Evolutionary conservation across 75 land plant genomes (phyloP).

Genomic region (Gnetum montanum): DNA sequence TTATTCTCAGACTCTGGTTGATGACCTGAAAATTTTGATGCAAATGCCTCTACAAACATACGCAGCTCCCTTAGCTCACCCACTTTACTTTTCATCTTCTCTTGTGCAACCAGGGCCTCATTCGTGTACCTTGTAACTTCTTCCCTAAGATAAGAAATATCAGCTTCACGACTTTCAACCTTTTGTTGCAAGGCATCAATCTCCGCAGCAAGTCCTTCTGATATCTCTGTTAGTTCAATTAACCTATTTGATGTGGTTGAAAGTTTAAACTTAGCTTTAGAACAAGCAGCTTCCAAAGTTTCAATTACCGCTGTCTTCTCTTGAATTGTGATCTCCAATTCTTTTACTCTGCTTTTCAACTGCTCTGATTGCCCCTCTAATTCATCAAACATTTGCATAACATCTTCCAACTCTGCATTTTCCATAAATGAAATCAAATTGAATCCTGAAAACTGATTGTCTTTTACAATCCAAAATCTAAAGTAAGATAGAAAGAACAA

Average conservation of each 20-base stretch:
- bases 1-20: conserved; percentile 10
- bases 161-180: conserved; percentile 63
- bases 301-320: conserved; percentile 42
- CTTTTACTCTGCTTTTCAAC: conserved; percentile 35
- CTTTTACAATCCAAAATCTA: not conserved
- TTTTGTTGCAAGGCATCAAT: conserved; percentile 72
- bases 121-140: conserved; percentile 62
- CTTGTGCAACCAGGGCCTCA: conserved; percentile 39
- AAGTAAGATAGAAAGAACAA: not conserved
- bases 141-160: conserved; percentile 62
- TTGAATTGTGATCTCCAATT: conserved; percentile 46
- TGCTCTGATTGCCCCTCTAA: conserved; percentile 57
- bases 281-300: conserved; percentile 60
- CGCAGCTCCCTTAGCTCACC: conserved; percentile 30
- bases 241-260: conserved; percentile 68
- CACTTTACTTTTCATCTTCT: conserved; percentile 26
- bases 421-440: conserved; percentile 2
- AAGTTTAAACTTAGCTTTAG: conserved; percentile 60
- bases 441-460: not conserved
- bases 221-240: conserved; percentile 63
- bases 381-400: conserved; percentile 73
- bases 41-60: conserved; percentile 24
- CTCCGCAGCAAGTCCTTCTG: conserved; percentile 72
- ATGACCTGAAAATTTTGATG: conserved; percentile 16
- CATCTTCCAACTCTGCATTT: conserved; percentile 52